These are phyloP conservation scores for Paramecium pentaurelia DNA, from an alignment of 73 alveolate species.

Conservation along the genomic window DNA sequence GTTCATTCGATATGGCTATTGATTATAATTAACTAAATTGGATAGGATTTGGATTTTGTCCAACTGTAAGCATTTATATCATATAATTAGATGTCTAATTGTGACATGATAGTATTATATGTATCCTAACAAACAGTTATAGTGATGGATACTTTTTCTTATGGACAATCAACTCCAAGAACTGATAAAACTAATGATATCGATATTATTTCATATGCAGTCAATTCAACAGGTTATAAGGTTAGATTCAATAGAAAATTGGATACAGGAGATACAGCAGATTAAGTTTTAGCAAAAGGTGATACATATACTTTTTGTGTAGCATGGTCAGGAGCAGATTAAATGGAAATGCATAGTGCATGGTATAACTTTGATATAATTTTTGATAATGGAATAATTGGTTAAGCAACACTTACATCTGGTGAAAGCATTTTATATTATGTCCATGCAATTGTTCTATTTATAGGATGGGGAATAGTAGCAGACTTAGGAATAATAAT, in stretches of 20 bases:
- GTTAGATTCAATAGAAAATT: conserved; percentile 31
- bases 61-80: background rate
- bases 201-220: background rate
- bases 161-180: background rate
- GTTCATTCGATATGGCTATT: conserved; percentile 22
- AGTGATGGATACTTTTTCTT: background rate
- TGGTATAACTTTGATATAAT: background rate
- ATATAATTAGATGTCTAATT: background rate
- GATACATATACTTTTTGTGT: background rate
- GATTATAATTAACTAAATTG: background rate
- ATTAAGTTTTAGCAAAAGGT: background rate
- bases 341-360: conserved; percentile 9
- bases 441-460: conserved; percentile 35
- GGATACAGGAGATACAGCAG: conserved; percentile 4
- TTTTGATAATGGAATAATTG: background rate
- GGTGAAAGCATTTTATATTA: background rate
- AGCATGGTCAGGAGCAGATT: background rate
- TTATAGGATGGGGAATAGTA: conserved; percentile 53
- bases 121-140: background rate
- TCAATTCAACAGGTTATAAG: background rate
- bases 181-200: background rate
- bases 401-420: background rate
- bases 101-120: background rate
- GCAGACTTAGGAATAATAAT: conserved; percentile 54
- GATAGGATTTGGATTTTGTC: conserved; percentile 53